A percentile compares a stretch with the other conserved stretches of the same genome.
Conservation (phyloP, 73 alveolate genomes). For the Tetrahymena thermophila region DNA sequence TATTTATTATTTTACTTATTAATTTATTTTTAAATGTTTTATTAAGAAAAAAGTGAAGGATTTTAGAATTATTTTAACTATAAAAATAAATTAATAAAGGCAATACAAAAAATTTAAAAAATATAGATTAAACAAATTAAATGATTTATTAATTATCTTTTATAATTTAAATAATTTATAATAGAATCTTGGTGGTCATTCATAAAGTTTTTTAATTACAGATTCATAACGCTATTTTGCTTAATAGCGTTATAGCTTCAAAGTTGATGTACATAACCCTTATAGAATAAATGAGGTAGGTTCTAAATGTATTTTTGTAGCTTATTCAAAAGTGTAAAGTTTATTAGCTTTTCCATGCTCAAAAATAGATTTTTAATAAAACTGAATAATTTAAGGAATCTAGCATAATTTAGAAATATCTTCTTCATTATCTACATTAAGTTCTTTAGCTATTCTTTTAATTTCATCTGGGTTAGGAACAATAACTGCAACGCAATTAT, state of each 20-base stretch:
- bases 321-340: slow-evolving; percentile 17
- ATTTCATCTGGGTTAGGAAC: slow-evolving; percentile 64
- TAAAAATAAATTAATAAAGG: too few relatives aligned
- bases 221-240: neutral
- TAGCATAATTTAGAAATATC: slow-evolving; percentile 5
- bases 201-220: neutral
- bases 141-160: too few relatives aligned
- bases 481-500: slow-evolving; percentile 61
- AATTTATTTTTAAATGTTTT: too few relatives aligned
- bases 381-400: neutral
- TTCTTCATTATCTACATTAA: neutral
- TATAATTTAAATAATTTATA: too few relatives aligned
- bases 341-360: slow-evolving; percentile 20
- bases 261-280: neutral
- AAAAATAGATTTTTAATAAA: neutral
- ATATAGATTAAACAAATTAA: too few relatives aligned
- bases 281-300: neutral
- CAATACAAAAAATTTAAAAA: too few relatives aligned
- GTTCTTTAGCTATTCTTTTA: slow-evolving; percentile 37
- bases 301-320: neutral
- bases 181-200: neutral
- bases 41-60: too few relatives aligned
- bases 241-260: neutral
- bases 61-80: too few relatives aligned
- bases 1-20: too few relatives aligned